phyloP scores from a whole-genome alignment of 1,284 basidiomycete species.

The Sporisorium graminicola region DNA sequence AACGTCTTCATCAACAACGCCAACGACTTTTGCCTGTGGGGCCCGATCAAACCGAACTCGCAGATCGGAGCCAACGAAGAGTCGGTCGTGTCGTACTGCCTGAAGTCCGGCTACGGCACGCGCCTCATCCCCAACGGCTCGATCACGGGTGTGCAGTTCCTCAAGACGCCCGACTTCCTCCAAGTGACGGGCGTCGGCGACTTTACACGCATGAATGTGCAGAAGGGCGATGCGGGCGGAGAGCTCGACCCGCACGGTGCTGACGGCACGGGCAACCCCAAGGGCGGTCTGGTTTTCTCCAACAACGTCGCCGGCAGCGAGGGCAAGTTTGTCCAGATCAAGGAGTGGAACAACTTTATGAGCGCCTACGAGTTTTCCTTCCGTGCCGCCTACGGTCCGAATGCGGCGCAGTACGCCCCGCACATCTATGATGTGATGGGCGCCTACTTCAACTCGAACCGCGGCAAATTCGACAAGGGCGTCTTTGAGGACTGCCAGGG shows the following conservation, averaged over 20 bases:
- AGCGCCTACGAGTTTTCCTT: constrained; percentile 52
- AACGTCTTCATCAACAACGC: constrained; percentile 66
- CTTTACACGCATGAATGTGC: constrained; percentile 74
- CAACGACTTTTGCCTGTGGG: constrained; percentile 65
- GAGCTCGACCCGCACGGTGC: constrained; percentile 61
- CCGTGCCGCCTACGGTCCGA: constrained; percentile 51
- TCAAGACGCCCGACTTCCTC: constrained; percentile 77
- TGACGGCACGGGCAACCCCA: constrained; percentile 54
- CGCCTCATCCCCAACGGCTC: constrained; percentile 82
- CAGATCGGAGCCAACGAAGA: constrained; percentile 71
- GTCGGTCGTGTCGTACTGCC: constrained; percentile 79
- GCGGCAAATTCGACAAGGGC: constrained; percentile 45
- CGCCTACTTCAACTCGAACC: constrained; percentile 35
- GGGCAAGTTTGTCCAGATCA: constrained; percentile 45
- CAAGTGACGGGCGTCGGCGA: constrained; percentile 78
- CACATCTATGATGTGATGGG: constrained; percentile 61
- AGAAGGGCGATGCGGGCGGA: constrained; percentile 43
- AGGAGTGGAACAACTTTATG: constrained; percentile 61
- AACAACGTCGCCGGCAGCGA: constrained; percentile 44
- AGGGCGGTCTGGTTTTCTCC: constrained; percentile 52
- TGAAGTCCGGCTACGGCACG: constrained; percentile 72
- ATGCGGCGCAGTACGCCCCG: constrained; percentile 47
- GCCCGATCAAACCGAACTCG: constrained; percentile 43
- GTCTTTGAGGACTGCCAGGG: constrained; percentile 53
- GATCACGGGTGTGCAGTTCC: constrained; percentile 79